phyloP scores from a whole-genome alignment of 768 basidiomycete species.

The Clavulina sp. region DNA sequence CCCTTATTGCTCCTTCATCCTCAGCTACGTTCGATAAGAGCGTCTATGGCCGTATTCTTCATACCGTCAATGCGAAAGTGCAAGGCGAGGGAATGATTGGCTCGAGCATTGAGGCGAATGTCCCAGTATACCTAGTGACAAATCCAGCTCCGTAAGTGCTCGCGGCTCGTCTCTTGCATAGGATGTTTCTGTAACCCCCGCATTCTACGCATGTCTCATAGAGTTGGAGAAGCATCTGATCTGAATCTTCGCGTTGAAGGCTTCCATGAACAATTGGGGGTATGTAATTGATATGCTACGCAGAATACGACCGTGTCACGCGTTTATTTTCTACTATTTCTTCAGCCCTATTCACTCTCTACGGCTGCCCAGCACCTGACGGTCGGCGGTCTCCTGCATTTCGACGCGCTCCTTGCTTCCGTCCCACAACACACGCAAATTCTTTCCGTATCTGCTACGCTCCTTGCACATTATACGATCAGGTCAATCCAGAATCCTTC shows the following conservation, averaged over 20 bases:
- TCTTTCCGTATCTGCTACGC: not conserved
- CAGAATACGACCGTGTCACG: too few relatives aligned
- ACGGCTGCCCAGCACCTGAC: conserved; percentile 11
- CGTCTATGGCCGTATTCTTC: conserved; percentile 10
- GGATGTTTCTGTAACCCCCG: not conserved
- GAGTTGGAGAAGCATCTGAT: conserved; percentile 4
- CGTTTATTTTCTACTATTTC: not conserved
- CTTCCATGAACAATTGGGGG: not conserved
- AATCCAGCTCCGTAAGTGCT: not conserved
- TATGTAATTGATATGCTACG: too few relatives aligned
- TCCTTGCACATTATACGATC: not conserved
- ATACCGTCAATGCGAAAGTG: conserved; percentile 1
- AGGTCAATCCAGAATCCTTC: not conserved
- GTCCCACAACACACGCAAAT: not conserved
- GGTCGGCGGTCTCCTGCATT: conserved; percentile 3
- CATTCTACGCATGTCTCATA: not conserved
- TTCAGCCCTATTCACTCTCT: conserved; percentile 11
- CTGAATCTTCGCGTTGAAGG: conserved; percentile 4
- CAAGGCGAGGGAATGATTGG: not conserved
- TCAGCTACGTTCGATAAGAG: conserved; percentile 12
- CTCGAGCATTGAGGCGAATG: not conserved
- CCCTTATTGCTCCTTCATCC: conserved; percentile 10
- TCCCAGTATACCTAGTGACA: not conserved
- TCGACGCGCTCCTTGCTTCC: conserved; percentile 1
- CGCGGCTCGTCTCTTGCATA: not conserved